Evolutionary conservation across 2,329 filamentous ascomycete species (phyloP).

Genomic region (Colletotrichum kahawae): DNA sequence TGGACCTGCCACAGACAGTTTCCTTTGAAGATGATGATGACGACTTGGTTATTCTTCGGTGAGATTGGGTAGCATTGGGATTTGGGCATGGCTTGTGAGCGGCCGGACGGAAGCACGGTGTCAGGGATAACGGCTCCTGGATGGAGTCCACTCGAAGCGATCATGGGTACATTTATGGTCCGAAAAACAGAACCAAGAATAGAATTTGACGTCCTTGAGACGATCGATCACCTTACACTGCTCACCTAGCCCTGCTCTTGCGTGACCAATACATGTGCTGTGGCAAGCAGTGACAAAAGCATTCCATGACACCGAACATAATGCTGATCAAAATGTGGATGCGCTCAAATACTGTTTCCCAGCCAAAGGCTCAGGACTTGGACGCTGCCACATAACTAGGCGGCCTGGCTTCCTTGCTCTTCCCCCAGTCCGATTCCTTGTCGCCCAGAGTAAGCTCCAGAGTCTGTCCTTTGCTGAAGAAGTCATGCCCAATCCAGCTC

Average conservation of each 20-base stretch:
- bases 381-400: slow-evolving; percentile 41
- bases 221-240: background rate
- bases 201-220: background rate
- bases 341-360: background rate
- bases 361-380: background rate
- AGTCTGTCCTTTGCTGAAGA: slow-evolving; percentile 61
- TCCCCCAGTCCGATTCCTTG: slow-evolving; percentile 61
- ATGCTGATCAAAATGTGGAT: background rate
- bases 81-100: background rate
- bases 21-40: slow-evolving; percentile 46
- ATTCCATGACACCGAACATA: background rate
- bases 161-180: background rate
- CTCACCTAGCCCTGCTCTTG: background rate
- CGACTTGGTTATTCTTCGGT: slow-evolving; percentile 52
- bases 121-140: slow-evolving; percentile 4
- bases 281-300: background rate
- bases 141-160: background rate
- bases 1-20: slow-evolving; percentile 38
- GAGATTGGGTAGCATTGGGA: slow-evolving; percentile 2
- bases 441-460: slow-evolving; percentile 59
- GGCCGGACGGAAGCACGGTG: background rate
- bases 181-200: background rate
- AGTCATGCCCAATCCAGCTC: slow-evolving; percentile 66
- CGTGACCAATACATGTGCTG: background rate
- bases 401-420: slow-evolving; percentile 51